A percentile compares a stretch with the other conserved stretches of the same genome.
Evolutionary conservation across 306 rosid genomes (phyloP).

Genomic region (Dicorynia guianensis): DNA sequence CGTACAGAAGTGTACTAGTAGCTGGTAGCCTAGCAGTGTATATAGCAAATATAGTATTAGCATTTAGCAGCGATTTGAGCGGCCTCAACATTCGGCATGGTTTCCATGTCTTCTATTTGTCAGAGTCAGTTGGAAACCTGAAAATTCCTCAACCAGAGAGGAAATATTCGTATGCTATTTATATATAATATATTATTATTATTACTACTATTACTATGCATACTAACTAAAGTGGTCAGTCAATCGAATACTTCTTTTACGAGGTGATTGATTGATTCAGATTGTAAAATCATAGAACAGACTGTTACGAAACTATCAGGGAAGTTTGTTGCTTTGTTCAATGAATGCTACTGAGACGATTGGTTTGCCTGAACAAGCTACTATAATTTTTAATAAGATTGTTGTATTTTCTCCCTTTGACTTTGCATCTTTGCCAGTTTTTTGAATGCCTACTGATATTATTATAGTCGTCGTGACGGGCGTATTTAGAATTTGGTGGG

Average conservation of each 20-base stretch:
- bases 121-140: conserved; percentile 55
- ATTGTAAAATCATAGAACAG: conserved; percentile 64
- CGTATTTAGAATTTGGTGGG: no score
- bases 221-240: conserved; percentile 59
- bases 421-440: conserved; percentile 1
- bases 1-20: conserved; percentile 49
- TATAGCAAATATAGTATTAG: conserved; percentile 70
- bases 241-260: conserved; percentile 54
- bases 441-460: no score
- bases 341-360: conserved; percentile 41
- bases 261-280: conserved; percentile 59
- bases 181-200: conserved; percentile 37
- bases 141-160: conserved; percentile 58
- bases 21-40: conserved; percentile 74
- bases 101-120: conserved; percentile 64
- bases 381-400: conserved; percentile 24
- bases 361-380: conserved; percentile 36
- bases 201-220: conserved; percentile 41
- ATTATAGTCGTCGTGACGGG: no score
- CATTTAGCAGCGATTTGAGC: conserved; percentile 65
- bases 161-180: conserved; percentile 62
- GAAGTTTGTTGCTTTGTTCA: conserved; percentile 47
- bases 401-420: conserved; percentile 1
- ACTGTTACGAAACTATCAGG: conserved; percentile 42
- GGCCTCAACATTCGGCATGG: conserved; percentile 53